A percentile compares a stretch with the other conserved stretches of the same genome.
Conservation (phyloP, 2,329 filamentous ascomycete species). For the Neospermospora avenae region DNA sequence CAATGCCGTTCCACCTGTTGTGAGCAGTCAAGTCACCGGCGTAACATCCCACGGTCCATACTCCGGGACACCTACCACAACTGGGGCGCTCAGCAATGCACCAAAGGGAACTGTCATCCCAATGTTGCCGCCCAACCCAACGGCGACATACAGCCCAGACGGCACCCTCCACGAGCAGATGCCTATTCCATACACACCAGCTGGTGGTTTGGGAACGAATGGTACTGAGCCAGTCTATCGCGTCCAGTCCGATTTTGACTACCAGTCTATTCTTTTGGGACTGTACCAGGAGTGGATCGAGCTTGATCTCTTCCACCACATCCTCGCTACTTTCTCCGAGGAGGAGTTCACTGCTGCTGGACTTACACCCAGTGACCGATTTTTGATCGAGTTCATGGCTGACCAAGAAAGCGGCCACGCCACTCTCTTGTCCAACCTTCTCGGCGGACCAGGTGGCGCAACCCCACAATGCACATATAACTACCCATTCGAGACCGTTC, state of each 20-base stretch:
- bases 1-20: slow-evolving; percentile 36
- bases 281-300: slow-evolving; percentile 85
- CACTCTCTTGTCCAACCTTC: slow-evolving; percentile 73
- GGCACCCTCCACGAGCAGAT: slow-evolving; percentile 64
- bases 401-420: slow-evolving; percentile 76
- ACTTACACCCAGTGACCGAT: slow-evolving; percentile 65
- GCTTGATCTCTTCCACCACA: slow-evolving; percentile 77
- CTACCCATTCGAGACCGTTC: slow-evolving; percentile 72
- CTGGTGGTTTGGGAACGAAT: slow-evolving; percentile 73
- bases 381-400: slow-evolving; percentile 71
- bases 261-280: slow-evolving; percentile 66
- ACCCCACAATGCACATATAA: slow-evolving; percentile 74
- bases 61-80: slow-evolving; percentile 63
- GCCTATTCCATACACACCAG: slow-evolving; percentile 70
- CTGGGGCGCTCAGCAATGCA: slow-evolving; percentile 61
- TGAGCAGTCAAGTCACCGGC: slow-evolving; percentile 50
- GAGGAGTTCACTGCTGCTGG: slow-evolving; percentile 68
- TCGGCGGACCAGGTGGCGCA: slow-evolving; percentile 57
- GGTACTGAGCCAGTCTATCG: slow-evolving; percentile 74
- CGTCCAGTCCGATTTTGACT: slow-evolving; percentile 79
- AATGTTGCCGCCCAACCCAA: slow-evolving; percentile 55
- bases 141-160: slow-evolving; percentile 68
- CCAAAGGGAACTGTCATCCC: slow-evolving; percentile 57
- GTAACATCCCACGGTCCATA: slow-evolving; percentile 67
- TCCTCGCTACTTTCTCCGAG: slow-evolving; percentile 64